Conservation (phyloP, 768 basidiomycete species). For the Agaricus sinodeliciosus region DNA sequence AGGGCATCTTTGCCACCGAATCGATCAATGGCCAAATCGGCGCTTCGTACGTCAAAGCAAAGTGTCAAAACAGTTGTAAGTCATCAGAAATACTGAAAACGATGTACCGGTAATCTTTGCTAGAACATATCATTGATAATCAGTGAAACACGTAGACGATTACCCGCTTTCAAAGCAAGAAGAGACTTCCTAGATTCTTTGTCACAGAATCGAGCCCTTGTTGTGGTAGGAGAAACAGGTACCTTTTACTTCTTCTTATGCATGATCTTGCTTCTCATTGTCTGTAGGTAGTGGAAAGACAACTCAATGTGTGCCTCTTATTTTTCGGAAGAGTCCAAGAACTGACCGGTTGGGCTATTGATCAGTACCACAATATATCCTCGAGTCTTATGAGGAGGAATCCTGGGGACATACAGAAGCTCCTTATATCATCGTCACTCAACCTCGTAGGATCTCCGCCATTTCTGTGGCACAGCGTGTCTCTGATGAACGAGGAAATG, state of each 20-base stretch:
- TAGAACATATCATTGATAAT: constrained; percentile 29
- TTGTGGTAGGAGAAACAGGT: constrained; percentile 92
- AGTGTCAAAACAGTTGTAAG: not conserved
- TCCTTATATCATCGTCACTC: constrained; percentile 76
- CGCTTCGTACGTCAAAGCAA: not conserved
- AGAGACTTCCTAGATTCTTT: constrained; percentile 57
- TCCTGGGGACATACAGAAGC: constrained; percentile 49
- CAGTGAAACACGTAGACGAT: constrained; percentile 43
- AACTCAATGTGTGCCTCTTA: constrained; percentile 52
- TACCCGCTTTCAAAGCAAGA: constrained; percentile 74
- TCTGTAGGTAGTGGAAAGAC: constrained; percentile 80
- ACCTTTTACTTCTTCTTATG: not conserved
- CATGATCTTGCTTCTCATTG: not conserved
- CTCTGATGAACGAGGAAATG: constrained; percentile 69
- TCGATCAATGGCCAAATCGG: not conserved
- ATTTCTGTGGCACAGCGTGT: constrained; percentile 86
- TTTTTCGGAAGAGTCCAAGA: not conserved
- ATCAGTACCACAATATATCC: constrained; percentile 81
- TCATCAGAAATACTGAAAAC: not conserved
- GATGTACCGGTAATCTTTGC: not conserved
- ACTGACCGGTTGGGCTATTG: not conserved
- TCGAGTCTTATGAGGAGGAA: constrained; percentile 61
- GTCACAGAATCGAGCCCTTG: constrained; percentile 55
- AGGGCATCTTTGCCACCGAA: not conserved
- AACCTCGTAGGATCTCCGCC: constrained; percentile 85